Evolutionary conservation across 768 basidiomycete genomes (phyloP), one percentile per base, ranked within the genome.

Genomic region (Asterophora parasitica): DNA sequence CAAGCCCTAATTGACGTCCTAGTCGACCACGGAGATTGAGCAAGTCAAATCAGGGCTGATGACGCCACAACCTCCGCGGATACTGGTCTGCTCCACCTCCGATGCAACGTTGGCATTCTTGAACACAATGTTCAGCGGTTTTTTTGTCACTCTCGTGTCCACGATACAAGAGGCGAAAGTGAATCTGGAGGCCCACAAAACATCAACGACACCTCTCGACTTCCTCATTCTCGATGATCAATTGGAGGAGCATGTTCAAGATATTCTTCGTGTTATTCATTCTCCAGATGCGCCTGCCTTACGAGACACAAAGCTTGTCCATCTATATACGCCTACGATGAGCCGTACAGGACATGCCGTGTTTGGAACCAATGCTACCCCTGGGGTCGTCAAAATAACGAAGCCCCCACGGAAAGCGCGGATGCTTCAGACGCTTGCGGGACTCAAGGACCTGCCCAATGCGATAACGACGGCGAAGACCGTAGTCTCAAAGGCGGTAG

Each of bases 211-310:
- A 4, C 61, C 70, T 3, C 62, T 84, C 8, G 83, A 87, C 60
- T 86, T 85, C 58, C 65, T 85, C 27, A 72, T 88, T 44, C 62
- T 85, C 10, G 85, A 88, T 54, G 75, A 82, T 51, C 84, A 85
- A 56, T 76, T 76, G 0, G 83, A 85, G 56, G 64, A 65, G 1
- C 71, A 71, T 34, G 77, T 78, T 1, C 78, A 83, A 51, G 76
- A 79, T 38, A 60, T 87, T n/a, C 71, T 76, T 37, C 73, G 67
- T 19, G 66, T 75, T 44, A 57, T 84, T 30, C 70, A 71, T 43
- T 66, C 70, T 8, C 60, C 77, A 1, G 53, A 63, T 9, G 61
- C 62, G 12, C 58, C 57, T 6, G 52, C 68, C 4, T 69, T 82
- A 7, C 58, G 59, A 19, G 76, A 82, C 9, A 81, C 83, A 3